Base-by-base conservation (phyloP, 1,284 basidiomycete species). In the Apiotrichum sp. region DNA sequence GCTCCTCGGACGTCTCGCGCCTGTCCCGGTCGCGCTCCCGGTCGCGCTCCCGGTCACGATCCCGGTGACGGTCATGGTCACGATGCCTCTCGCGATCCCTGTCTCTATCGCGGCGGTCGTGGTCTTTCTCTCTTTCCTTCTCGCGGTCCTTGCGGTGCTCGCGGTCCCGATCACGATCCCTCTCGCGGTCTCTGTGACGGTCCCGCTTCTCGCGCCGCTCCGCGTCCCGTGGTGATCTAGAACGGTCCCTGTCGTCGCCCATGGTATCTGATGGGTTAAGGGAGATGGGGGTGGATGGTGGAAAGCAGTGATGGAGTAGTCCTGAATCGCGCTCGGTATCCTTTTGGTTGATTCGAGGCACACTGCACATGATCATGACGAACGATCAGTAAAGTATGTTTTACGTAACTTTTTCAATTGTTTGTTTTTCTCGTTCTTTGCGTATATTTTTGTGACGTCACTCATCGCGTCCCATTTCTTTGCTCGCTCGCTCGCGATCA, bases 1-100 rank as follows among this genome's bases (percentile, higher is more conserved):
- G 39, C 53, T 57, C 59, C 35, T 59, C 53, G 31, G 57, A 55
- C 50, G 39, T 59, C 52, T 52, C 52, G 29, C 41, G 33, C 54
- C 35, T 5, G 36, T 8, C 34, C 35, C 53, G 50, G 13, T 57
- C 50, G 39, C 50, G 48, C 40, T 58, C 31, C 14, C 55, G 52
- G 32, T 53, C 47, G 38, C 49, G 41, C 31, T 58, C 57, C 8
- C 45, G 36, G 16, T 36, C 11, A 5, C 45, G 35, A 36, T 52
- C 36, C 36, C 36, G 50, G 33, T 56, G 49, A 8, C 52, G 32
- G 31, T 52, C 46, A 31, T 44, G 39, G 35, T 58, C 56, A 14
- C 38, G 31, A 13, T 57, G 47, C 44, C 47, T n/a, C n/a, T 44
- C 55, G 8, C 34, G 11, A 5, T 58, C 56, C 7, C 44, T 16